Conservation (phyloP, 2,329 filamentous ascomycete species). For the Ceratocystis colombiana region DNA sequence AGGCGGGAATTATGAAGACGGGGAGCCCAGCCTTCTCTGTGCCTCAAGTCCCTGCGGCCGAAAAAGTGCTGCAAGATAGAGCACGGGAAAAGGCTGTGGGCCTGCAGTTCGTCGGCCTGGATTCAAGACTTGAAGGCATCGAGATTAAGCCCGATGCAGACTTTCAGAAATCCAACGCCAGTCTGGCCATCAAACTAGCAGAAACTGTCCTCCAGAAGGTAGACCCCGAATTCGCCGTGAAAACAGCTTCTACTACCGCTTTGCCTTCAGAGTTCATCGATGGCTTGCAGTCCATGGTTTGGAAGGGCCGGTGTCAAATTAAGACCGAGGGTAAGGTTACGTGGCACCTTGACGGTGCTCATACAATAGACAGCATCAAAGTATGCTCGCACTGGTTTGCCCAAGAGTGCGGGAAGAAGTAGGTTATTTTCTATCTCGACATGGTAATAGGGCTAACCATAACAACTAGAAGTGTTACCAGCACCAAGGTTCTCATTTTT, state of each 20-base stretch:
- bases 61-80: slow-evolving; percentile 40
- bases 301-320: slow-evolving; percentile 68
- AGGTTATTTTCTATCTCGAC: slow-evolving; percentile 22
- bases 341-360: slow-evolving; percentile 90
- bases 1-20: slow-evolving; percentile 59
- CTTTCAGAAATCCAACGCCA: slow-evolving; percentile 52
- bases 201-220: slow-evolving; percentile 41
- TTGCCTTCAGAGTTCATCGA: slow-evolving; percentile 56
- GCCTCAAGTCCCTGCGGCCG: slow-evolving; percentile 40
- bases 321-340: slow-evolving; percentile 40
- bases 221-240: slow-evolving; percentile 30
- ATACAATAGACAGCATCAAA: slow-evolving; percentile 81
- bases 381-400: slow-evolving; percentile 77
- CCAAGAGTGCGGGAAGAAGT: slow-evolving; percentile 35
- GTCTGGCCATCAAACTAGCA: slow-evolving; percentile 43
- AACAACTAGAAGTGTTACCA: slow-evolving; percentile 29
- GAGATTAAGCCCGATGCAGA: slow-evolving; percentile 42
- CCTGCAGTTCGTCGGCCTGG: slow-evolving; percentile 39
- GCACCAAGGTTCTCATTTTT: slow-evolving; percentile 60
- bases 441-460: not conserved
- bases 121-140: slow-evolving; percentile 39
- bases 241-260: slow-evolving; percentile 27
- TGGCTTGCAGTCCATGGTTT: slow-evolving; percentile 64
- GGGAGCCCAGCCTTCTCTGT: slow-evolving; percentile 50
- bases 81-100: slow-evolving; percentile 44